Evolutionary conservation across 176 grass and related monocot species (phyloP).

Genomic region (Dactylis glomerata): DNA sequence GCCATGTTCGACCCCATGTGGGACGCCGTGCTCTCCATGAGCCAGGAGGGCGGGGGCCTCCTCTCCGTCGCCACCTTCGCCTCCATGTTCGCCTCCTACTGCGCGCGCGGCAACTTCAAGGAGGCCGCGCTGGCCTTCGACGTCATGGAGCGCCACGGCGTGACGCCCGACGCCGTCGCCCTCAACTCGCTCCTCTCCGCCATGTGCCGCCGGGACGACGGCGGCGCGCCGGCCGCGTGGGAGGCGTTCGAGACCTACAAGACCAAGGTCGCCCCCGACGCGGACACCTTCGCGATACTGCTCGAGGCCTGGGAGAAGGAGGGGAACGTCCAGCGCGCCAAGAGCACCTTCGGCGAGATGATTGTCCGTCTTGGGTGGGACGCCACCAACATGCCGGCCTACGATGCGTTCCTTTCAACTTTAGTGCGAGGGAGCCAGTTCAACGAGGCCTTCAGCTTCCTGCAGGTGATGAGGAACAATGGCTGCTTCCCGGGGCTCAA

Average conservation of each 20-base stretch:
- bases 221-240: slow-evolving; percentile 35
- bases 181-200: slow-evolving; percentile 79
- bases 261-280: slow-evolving; percentile 42
- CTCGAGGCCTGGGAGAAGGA: slow-evolving; percentile 82
- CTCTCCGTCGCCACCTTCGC: slow-evolving; percentile 69
- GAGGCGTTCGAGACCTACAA: slow-evolving; percentile 60
- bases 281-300: slow-evolving; percentile 74
- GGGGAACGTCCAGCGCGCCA: slow-evolving; percentile 43
- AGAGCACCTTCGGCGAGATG: slow-evolving; percentile 73
- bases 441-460: slow-evolving; percentile 53
- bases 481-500: slow-evolving; percentile 64
- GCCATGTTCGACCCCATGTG: slow-evolving; percentile 76
- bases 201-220: slow-evolving; percentile 50
- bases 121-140: slow-evolving; percentile 61
- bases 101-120: slow-evolving; percentile 50
- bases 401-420: slow-evolving; percentile 71
- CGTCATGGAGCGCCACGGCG: slow-evolving; percentile 59
- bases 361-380: slow-evolving; percentile 62
- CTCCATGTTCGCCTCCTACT: slow-evolving; percentile 73
- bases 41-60: slow-evolving; percentile 31
- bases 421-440: slow-evolving; percentile 42
- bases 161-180: slow-evolving; percentile 31
- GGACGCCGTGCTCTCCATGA: slow-evolving; percentile 76
- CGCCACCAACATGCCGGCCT: slow-evolving; percentile 30
- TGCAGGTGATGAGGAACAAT: slow-evolving; percentile 64